Evolutionary conservation across 2,329 filamentous ascomycete species (phyloP).

Genomic region (Rutstroemia sp.): DNA sequence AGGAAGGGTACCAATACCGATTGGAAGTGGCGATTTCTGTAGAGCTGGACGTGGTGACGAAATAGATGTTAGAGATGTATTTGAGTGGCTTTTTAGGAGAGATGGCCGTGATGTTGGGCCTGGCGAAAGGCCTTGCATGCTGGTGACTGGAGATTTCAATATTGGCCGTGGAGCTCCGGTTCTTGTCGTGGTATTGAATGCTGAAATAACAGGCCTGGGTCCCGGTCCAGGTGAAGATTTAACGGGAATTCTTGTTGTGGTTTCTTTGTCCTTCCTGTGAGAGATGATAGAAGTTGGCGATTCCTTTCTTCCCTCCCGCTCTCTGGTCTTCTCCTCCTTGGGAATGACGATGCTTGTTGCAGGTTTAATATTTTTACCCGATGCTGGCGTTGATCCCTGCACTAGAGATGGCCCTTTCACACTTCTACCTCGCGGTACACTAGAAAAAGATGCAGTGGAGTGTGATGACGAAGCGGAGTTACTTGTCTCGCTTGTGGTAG

Average conservation of each 20-base stretch:
- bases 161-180: background rate
- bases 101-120: background rate
- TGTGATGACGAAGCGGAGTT: constrained; percentile 15
- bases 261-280: background rate
- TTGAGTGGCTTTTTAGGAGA: background rate
- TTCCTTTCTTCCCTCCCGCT: background rate
- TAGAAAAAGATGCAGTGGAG: constrained; percentile 10
- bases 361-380: too few species aligned
- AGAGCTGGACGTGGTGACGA: background rate
- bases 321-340: background rate
- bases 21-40: constrained; percentile 1
- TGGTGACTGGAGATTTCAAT: background rate
- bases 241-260: background rate
- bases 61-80: background rate
- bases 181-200: constrained; percentile 2
- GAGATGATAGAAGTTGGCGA: background rate
- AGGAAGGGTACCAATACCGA: background rate
- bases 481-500: constrained; percentile 8
- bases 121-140: background rate
- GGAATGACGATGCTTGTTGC: background rate
- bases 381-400: background rate
- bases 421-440: background rate
- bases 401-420: background rate
- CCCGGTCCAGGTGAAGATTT: background rate
- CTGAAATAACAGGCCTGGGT: constrained; percentile 2